Conservation (phyloP, 306 rosid genomes). For the Nissolia schottii region DNA sequence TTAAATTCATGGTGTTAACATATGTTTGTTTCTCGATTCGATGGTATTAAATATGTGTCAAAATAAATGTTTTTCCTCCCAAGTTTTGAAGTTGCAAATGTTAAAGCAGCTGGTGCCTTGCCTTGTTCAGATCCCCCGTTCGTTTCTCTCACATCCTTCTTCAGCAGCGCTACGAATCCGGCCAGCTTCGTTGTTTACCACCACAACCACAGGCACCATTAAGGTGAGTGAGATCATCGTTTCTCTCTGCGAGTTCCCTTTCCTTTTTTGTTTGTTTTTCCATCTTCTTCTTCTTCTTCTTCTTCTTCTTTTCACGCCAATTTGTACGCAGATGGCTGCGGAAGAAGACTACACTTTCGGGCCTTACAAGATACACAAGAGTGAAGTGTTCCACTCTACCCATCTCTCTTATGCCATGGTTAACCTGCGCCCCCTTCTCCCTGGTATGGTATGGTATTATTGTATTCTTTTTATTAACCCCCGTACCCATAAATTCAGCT, state of each 20-base stretch:
- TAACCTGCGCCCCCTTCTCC: slow-evolving; percentile 84
- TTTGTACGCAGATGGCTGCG: slow-evolving; percentile 32
- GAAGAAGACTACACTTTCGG: slow-evolving; percentile 36
- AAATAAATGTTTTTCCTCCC: too few relatives aligned
- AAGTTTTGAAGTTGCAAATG: slow-evolving; percentile 17
- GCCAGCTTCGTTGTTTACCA: slow-evolving; percentile 17
- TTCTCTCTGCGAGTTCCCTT: not conserved
- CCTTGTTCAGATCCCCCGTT: slow-evolving; percentile 16
- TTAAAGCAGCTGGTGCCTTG: slow-evolving; percentile 20
- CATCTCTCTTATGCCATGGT: slow-evolving; percentile 75
- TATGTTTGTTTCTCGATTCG: too few relatives aligned
- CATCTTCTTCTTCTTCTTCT: slow-evolving; percentile 1
- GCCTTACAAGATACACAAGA: slow-evolving; percentile 54
- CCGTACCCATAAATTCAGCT: too few relatives aligned
- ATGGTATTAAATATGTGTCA: too few relatives aligned
- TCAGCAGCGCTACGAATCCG: slow-evolving; percentile 23
- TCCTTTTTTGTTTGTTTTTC: not conserved
- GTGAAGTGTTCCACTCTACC: slow-evolving; percentile 73
- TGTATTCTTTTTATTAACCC: too few relatives aligned
- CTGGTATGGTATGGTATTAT: too few relatives aligned
- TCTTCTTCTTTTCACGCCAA: not conserved
- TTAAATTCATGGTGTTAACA: too few relatives aligned
- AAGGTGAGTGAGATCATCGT: slow-evolving; percentile 30
- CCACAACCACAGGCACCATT: too few relatives aligned
- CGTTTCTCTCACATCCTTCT: slow-evolving; percentile 11